Evolutionary conservation across 306 rosid species (phyloP), one percentile per base, ranked within the genome.

Genomic region (Geum urbanum): DNA sequence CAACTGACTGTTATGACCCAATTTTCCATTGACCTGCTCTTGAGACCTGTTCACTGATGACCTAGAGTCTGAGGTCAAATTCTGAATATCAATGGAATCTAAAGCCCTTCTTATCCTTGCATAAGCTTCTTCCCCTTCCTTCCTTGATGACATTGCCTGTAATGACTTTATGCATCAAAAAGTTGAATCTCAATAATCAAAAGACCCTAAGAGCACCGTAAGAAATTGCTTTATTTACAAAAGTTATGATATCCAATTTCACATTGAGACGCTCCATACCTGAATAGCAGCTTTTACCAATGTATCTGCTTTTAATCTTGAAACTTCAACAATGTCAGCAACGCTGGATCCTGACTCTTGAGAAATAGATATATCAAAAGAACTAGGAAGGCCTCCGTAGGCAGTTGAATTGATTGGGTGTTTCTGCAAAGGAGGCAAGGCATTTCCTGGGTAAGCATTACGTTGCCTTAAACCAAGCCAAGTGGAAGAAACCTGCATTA

Each of bases 261-360:
- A 22, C 7, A 20, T 0, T 0, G 4, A 32, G 58, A 24, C 22
- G 48, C 27, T 44, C 65, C 60, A 48, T 83, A 92, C 98, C 98
- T 90, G 86, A 83, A 84, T 81, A 67, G 97, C 98, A 57, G 96
- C 89, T 76, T 83, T 85, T 63, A 94, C 89, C 96, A 90, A 87
- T 61, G 80, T 78, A 68, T 84, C 84, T 44, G 97, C 95, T 78
- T 78, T 87, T 63, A 71, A 48, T 80, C 82, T 87, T 61, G 92
- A 94, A 63, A 86, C 91, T 70, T 84, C 75, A 46, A 88, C 84
- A 77, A 85, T 87, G 77, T 90, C 97, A 75, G 78, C 69, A 35
- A 83, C 84, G 58, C 80, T 72, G 77, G 90, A 81, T 69, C 84
- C 87, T 35, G 85, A 80, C 65, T 85, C 90, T 71, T 84, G 96